Conservation (phyloP, 768 basidiomycete species). For the Rhodotorula sphaerocarpa region DNA sequence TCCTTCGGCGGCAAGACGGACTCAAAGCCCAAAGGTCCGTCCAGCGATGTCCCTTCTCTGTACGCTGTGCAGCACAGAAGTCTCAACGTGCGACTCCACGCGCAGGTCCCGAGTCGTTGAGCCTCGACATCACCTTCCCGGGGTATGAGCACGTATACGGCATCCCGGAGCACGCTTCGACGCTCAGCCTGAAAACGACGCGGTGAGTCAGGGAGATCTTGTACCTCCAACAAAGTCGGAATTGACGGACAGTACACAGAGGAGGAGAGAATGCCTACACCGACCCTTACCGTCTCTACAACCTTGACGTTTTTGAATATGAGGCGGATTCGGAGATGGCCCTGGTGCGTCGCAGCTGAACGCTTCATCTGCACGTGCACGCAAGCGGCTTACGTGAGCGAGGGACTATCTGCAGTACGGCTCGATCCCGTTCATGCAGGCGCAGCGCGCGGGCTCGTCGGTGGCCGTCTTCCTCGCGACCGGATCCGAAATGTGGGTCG, state of each 20-base stretch:
- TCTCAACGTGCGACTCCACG: background rate
- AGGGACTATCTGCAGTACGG: conserved; percentile 68
- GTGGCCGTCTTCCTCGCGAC: conserved; percentile 83
- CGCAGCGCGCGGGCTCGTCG: conserved; percentile 76
- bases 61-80: background rate
- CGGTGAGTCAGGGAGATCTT: conserved; percentile 22
- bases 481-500: conserved; percentile 90
- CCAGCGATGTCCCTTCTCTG: too few species aligned
- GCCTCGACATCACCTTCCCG: conserved; percentile 86
- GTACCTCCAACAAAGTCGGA: background rate
- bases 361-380: too few species aligned
- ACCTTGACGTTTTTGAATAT: conserved; percentile 94
- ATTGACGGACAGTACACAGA: conserved; percentile 40
- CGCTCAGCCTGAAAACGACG: conserved; percentile 78
- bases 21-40: conserved; percentile 82
- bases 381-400: background rate
- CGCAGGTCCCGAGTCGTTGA: conserved; percentile 85
- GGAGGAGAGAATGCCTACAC: conserved; percentile 67
- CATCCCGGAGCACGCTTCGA: conserved; percentile 91
- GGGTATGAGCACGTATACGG: conserved; percentile 85
- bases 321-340: conserved; percentile 52
- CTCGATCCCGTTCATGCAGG: conserved; percentile 83
- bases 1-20: conserved; percentile 79
- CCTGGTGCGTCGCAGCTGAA: conserved; percentile 15
- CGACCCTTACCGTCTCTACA: conserved; percentile 92